Evolutionary conservation across 257 asterid species (phyloP).

Genomic region (Gentiana dahurica): DNA sequence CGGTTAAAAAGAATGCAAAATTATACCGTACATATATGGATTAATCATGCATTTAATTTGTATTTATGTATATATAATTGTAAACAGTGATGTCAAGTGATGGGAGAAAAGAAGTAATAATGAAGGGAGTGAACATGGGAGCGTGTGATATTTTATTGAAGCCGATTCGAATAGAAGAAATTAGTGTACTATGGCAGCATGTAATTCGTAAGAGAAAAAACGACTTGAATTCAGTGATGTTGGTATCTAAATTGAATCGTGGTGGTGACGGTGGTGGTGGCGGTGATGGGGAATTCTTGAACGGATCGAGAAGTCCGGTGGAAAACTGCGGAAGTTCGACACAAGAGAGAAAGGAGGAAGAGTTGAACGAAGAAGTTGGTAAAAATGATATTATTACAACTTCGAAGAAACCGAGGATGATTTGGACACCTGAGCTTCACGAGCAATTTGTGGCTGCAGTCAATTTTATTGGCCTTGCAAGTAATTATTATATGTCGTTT

Average conservation of each 20-base stretch:
- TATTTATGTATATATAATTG: too few species aligned
- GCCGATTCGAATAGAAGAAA: slow-evolving; percentile 8
- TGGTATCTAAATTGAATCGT: neutral
- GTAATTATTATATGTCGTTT: neutral
- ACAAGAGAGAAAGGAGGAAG: slow-evolving; percentile 25
- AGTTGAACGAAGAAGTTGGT: slow-evolving; percentile 8
- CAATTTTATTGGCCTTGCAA: slow-evolving; percentile 32
- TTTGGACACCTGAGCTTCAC: slow-evolving; percentile 57
- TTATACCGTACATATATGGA: neutral
- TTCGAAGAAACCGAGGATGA: slow-evolving; percentile 45
- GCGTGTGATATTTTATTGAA: slow-evolving; percentile 13
- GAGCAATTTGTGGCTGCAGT: slow-evolving; percentile 48
- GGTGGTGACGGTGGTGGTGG: neutral
- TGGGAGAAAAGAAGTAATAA: neutral
- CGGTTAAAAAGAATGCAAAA: neutral
- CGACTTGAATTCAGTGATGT: neutral
- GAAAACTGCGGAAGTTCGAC: neutral
- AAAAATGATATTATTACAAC: slow-evolving; percentile 23
- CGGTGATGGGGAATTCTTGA: neutral
- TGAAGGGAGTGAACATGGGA: slow-evolving; percentile 7
- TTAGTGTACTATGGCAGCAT: slow-evolving; percentile 17
- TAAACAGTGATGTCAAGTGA: slow-evolving; percentile 9
- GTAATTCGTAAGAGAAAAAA: slow-evolving; percentile 7
- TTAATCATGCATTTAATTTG: neutral
- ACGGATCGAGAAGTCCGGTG: neutral